These are phyloP conservation scores for Thelonectria rubi DNA, from an alignment of 2,329 filamentous ascomycete species.

Conservation along the genomic window DNA sequence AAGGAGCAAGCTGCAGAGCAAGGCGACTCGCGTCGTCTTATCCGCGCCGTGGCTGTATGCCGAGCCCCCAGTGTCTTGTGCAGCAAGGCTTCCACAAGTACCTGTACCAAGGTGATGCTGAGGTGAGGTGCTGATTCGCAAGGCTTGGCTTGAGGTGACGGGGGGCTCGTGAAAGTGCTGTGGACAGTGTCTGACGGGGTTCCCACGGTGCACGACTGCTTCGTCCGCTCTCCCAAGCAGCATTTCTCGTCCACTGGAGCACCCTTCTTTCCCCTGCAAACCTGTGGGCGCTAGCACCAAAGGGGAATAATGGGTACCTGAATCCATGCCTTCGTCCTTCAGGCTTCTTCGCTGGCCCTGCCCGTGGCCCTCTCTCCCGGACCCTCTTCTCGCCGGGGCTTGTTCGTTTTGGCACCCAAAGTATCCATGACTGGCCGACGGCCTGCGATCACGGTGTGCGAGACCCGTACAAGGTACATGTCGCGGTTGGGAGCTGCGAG, in stretches of 20 bases:
- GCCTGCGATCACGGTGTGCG: neutral
- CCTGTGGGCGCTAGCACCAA: conserved; percentile 7
- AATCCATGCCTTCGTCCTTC: conserved; percentile 10
- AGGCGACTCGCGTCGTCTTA: no score
- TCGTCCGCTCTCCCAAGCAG: conserved; percentile 1
- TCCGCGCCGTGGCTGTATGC: neutral
- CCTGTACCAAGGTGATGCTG: no score
- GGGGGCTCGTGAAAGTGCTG: conserved; percentile 1
- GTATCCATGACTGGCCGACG: neutral
- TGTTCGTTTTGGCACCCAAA: neutral
- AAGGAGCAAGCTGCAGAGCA: no score
- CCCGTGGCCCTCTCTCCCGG: conserved; percentile 9
- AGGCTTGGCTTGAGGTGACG: neutral
- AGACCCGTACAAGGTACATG: conserved; percentile 5
- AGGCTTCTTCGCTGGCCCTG: neutral
- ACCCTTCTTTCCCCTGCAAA: conserved; percentile 15
- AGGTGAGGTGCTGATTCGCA: no score
- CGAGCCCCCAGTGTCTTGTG: neutral
- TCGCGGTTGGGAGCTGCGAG: conserved; percentile 5
- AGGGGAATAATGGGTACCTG: conserved; percentile 10
- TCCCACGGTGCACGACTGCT: conserved; percentile 7
- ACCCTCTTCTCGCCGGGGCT: conserved; percentile 6
- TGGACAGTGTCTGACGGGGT: neutral
- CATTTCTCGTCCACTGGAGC: conserved; percentile 14
- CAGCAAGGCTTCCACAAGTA: neutral